These are phyloP conservation scores for Arthrinium phaeospermum DNA, from an alignment of 2,329 filamentous ascomycete species.

Conservation along the genomic window DNA sequence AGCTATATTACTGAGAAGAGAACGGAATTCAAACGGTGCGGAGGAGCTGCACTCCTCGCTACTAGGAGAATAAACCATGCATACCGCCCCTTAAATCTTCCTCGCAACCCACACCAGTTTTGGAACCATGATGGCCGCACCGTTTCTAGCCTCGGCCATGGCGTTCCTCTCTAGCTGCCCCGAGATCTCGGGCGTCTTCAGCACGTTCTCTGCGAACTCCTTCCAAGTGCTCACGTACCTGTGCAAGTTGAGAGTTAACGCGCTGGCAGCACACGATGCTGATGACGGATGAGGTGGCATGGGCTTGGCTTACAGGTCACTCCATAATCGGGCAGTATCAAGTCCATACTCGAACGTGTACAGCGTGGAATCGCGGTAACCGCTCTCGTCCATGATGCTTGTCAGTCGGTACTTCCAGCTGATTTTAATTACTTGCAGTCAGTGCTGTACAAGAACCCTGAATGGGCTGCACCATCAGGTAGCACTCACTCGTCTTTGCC, in stretches of 20 bases:
- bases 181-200: constrained; percentile 18
- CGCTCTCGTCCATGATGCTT: constrained; percentile 22
- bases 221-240: constrained; percentile 18
- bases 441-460: background rate
- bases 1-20: too few relatives aligned
- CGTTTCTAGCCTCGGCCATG: constrained; percentile 1
- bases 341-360: constrained; percentile 25
- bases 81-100: background rate
- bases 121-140: constrained; percentile 16
- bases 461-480: background rate
- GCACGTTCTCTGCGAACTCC: constrained; percentile 16
- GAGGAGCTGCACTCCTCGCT: background rate
- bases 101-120: constrained; percentile 20
- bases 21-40: too few relatives aligned
- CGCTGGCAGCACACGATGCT: background rate
- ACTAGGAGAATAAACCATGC: background rate
- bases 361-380: constrained; percentile 16
- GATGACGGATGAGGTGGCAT: background rate
- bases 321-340: constrained; percentile 25
- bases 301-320: constrained; percentile 22
- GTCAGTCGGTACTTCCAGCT: constrained; percentile 25
- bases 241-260: background rate
- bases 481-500: background rate
- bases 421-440: background rate
- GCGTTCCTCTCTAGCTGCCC: constrained; percentile 1